Conservation (phyloP, 2,329 filamentous ascomycete genomes). For the Leptoxyphium fumago region DNA sequence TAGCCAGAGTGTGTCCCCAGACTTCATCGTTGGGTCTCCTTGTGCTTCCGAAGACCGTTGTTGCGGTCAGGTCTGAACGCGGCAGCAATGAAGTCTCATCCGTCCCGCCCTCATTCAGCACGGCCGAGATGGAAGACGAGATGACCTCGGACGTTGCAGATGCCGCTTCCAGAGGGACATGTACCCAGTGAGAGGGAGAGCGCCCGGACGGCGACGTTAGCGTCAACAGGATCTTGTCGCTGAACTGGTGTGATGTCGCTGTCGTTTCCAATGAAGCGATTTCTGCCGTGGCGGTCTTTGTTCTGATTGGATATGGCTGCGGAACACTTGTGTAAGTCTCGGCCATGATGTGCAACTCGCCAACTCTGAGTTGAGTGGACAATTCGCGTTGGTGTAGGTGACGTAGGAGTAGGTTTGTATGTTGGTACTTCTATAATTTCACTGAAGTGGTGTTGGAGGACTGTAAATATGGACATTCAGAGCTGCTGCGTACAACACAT, state of each 20-base stretch:
- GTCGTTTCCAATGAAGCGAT: background rate
- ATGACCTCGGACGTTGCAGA: slow-evolving; percentile 47
- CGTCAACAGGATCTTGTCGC: slow-evolving; percentile 82
- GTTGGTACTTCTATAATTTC: too few species aligned
- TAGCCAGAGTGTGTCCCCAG: slow-evolving; percentile 68
- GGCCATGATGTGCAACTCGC: too few species aligned
- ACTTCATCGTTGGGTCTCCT: slow-evolving; percentile 64
- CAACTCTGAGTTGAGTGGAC: too few species aligned
- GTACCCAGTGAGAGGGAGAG: slow-evolving; percentile 88
- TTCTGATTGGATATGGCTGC: background rate
- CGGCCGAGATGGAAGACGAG: slow-evolving; percentile 40
- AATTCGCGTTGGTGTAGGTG: too few species aligned
- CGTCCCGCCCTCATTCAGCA: slow-evolving; percentile 27
- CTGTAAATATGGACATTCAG: background rate
- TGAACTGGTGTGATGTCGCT: slow-evolving; percentile 39
- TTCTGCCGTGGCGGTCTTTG: background rate
- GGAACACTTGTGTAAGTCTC: background rate
- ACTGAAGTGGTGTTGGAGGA: background rate
- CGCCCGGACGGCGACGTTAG: slow-evolving; percentile 49
- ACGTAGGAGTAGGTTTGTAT: too few species aligned
- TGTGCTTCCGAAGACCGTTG: slow-evolving; percentile 72
- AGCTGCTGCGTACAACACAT: background rate
- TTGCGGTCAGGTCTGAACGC: slow-evolving; percentile 68
- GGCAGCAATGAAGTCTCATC: slow-evolving; percentile 51
- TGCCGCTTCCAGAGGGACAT: slow-evolving; percentile 53